A percentile compares a stretch with the other conserved stretches of the same genome.
phyloP scores from a whole-genome alignment of 2,329 filamentous ascomycete genomes.

The Neonectria magnoliae region DNA sequence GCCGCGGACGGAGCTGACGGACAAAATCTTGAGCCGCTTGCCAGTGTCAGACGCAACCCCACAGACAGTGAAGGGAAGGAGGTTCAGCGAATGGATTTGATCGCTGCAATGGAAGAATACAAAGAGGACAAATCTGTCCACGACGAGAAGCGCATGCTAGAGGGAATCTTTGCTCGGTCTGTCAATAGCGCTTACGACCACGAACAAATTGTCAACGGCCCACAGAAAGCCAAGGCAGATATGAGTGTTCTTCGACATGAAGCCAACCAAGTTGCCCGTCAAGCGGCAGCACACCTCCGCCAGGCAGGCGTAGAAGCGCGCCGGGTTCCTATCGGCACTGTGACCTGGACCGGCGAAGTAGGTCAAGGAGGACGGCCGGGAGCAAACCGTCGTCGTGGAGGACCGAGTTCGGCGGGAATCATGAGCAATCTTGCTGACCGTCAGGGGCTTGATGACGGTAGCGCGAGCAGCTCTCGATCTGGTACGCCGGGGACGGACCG shows the following conservation, averaged over 20 bases:
- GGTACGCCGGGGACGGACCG: slow-evolving; percentile 53
- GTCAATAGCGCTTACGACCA: slow-evolving; percentile 95
- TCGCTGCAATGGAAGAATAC: slow-evolving; percentile 73
- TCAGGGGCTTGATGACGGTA: slow-evolving; percentile 60
- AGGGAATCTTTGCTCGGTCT: slow-evolving; percentile 86
- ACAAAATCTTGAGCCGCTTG: slow-evolving; percentile 22
- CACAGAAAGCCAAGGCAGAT: slow-evolving; percentile 76
- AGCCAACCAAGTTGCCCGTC: slow-evolving; percentile 79
- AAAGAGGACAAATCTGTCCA: slow-evolving; percentile 61
- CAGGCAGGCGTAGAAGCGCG: slow-evolving; percentile 78
- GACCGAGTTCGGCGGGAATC: slow-evolving; percentile 64
- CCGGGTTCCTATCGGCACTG: slow-evolving; percentile 80
- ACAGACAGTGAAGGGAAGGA: slow-evolving; percentile 45
- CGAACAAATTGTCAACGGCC: slow-evolving; percentile 87
- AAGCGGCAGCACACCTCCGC: slow-evolving; percentile 80
- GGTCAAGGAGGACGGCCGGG: slow-evolving; percentile 80
- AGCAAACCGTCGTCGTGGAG: slow-evolving; percentile 60
- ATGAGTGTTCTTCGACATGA: slow-evolving; percentile 82
- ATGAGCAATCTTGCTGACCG: slow-evolving; percentile 67
- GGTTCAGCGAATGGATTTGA: slow-evolving; percentile 65
- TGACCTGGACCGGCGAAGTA: slow-evolving; percentile 92
- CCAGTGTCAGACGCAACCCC: slow-evolving; percentile 6
- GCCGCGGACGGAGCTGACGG: slow-evolving; percentile 8
- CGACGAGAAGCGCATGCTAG: slow-evolving; percentile 82
- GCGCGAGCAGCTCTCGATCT: slow-evolving; percentile 57